Evolutionary conservation across 805 yeast species (phyloP), one percentile per base, ranked within the genome.

Genomic region (Pichia kluyveri): DNA sequence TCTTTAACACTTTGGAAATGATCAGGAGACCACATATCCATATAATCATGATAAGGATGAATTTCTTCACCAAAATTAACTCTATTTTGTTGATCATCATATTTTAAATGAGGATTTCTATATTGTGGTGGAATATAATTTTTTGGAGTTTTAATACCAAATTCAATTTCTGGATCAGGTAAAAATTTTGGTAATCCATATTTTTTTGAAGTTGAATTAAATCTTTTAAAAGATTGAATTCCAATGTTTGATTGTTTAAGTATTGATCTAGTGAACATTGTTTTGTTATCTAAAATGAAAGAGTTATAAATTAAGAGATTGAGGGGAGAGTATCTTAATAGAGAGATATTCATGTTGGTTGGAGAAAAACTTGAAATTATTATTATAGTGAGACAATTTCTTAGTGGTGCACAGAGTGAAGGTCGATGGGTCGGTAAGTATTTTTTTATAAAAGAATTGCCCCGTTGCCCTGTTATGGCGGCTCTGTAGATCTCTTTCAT

Each of bases 11-110:
- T 63, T 56, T 80, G 79, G 62, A 72, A 79, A 60, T 80, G 75
- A 60, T 86, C 95, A 12, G 95, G 93, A 9, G 95, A 77, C 95
- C 95, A 86, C 73, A 85, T 75, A 64, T 86, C 90, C 60, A 81
- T 72, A 64, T 77, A 69, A 60, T 86, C 96, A 55, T 82, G 84
- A 57, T 81, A 78, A 47, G 80, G 78, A 62, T 80, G 81, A 54
- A 86, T 64, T 30, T 88, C 86, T 53, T 86, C 89, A 54, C 78
- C 76, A 54, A 77, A 71, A 70, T 86, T 86, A 68, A 95, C 80
- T 69, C 91, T 77, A 64, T 82, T 77, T 67, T 86, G 95, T 57
- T 71, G 85, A 63, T 86, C 91, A 62, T 86, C 93, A 66, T 82
- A 86, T 60, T 77, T 80, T 51, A 67, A 72, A 60, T 83, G 80